Evolutionary conservation across 1,139 yeast genomes (phyloP).

Genomic region (Kodamaea arcana): DNA sequence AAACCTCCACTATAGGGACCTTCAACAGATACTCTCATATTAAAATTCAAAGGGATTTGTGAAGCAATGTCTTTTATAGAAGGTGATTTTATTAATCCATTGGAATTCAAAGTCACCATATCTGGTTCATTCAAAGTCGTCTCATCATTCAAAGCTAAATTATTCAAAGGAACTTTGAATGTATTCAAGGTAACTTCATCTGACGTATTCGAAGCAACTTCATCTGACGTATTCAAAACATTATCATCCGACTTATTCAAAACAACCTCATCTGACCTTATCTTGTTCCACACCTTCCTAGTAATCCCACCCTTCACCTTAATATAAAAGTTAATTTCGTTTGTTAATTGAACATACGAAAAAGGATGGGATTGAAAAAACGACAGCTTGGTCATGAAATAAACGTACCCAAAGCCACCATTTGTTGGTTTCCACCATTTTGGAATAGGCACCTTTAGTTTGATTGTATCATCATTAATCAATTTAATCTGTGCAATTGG

Average conservation of each 20-base stretch:
- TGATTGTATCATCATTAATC: slow-evolving; percentile 15
- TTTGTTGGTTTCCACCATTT: slow-evolving; percentile 16
- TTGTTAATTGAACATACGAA: slow-evolving; percentile 27
- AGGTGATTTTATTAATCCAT: no score
- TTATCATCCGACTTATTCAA: no score
- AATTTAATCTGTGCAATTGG: slow-evolving; percentile 14
- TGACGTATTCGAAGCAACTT: no score
- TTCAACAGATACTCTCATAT: slow-evolving; percentile 34
- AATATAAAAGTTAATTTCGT: slow-evolving; percentile 25
- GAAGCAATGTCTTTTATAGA: no score
- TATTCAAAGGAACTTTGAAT: no score
- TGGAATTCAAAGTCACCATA: no score
- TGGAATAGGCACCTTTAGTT: slow-evolving; percentile 15
- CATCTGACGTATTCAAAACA: no score
- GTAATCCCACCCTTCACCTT: slow-evolving; percentile 41
- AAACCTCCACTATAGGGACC: slow-evolving; percentile 39
- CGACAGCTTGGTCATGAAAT: slow-evolving; percentile 19
- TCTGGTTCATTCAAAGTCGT: no score
- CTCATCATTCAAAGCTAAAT: no score
- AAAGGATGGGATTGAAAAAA: slow-evolving; percentile 48
- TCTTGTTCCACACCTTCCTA: slow-evolving; percentile 25
- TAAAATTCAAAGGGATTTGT: no score
- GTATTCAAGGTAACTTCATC: no score
- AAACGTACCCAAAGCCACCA: slow-evolving; percentile 20
- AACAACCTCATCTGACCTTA: slow-evolving; percentile 10